A percentile compares a stretch with the other conserved stretches of the same genome.
Conservation (phyloP, 495 filamentous ascomycete genomes). For the Penicillium argentinense region DNA sequence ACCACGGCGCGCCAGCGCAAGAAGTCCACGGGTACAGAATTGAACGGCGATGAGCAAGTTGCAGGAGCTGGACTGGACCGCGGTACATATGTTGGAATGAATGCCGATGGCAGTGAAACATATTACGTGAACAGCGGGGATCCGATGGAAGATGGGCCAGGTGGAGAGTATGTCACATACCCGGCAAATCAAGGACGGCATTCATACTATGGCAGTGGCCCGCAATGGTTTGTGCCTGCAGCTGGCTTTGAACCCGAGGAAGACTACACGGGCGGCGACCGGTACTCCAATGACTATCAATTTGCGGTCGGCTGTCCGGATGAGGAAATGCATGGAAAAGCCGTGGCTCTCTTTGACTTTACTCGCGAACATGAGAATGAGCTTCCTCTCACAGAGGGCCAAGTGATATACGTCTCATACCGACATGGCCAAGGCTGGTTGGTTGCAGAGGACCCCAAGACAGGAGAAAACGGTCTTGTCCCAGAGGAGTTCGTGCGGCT, state of each 20-base stretch:
- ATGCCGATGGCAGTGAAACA: constrained; percentile 72
- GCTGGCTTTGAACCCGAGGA: constrained; percentile 61
- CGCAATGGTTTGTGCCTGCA: constrained; percentile 56
- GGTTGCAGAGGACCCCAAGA: constrained; percentile 94
- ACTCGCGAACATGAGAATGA: constrained; percentile 95
- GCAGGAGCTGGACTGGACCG: constrained; percentile 42
- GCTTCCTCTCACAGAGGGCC: constrained; percentile 86
- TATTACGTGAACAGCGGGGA: constrained; percentile 72
- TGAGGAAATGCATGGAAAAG: constrained; percentile 97
- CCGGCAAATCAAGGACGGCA: constrained; percentile 63
- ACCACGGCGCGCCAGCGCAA: constrained; percentile 76
- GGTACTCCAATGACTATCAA: constrained; percentile 86
- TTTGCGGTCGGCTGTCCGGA: constrained; percentile 94
- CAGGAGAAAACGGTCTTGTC: constrained; percentile 82
- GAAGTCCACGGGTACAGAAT: constrained; percentile 58
- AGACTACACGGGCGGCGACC: constrained; percentile 55
- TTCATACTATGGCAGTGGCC: constrained; percentile 50
- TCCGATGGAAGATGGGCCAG: constrained; percentile 63
- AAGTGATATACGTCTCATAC: constrained; percentile 95
- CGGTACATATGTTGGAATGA: constrained; percentile 64
- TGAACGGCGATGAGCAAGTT: constrained; percentile 33
- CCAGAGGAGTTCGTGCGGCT: constrained; percentile 96
- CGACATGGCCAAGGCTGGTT: constrained; percentile 96
- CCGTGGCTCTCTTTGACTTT: constrained; percentile 94
- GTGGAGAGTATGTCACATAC: constrained; percentile 80